Base-by-base conservation (phyloP, 805 yeast genomes). In the Nakazawaea ernobii region DNA sequence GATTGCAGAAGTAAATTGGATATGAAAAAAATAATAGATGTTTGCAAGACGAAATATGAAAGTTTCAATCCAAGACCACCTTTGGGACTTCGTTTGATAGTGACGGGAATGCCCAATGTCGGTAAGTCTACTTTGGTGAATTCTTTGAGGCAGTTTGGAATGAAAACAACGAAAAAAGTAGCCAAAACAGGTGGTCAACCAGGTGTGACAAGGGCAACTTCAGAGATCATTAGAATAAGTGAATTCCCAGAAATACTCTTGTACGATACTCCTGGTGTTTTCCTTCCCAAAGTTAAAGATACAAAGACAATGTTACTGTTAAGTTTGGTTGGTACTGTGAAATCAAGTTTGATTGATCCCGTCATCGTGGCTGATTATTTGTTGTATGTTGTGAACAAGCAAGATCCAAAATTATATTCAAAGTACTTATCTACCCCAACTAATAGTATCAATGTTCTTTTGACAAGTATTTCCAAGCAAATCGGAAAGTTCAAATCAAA, bases 71-170 rank as follows among this genome's bases (percentile, higher is more conserved):
- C 92, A 0, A 78, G 82, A 1, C 95, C 96, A 0, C 97, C 97
- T 0, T 63, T 90, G 50, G 98, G 98, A 0, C 68, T 86, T 42
- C 66, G 90, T 20, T 63, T 86, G 49, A 70, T 91, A 70, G 78
- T 92, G 39, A 82, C 84, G 6, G 99, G 99, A 0, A 86, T 94
- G 94, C 99, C 99, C 1, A 94, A 94, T 61, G 95, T 90, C n/a
- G 99, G 99, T 0, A 94, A 94, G 63, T 86, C 96, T 10, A 85
- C 97, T 0, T 61, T 94, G 42, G 84, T 91, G 27, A 94, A 94
- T 58, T 71, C 84, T 0, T 66, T 91, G 43, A 66, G 97, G 49
- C 67, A 66, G 7, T 46, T 44, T 14, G 63, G 67, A 24, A 36
- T 56, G 40, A 46, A 46, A 15, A 44, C 42, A 33, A 60, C 57